Evolutionary conservation across 176 grass and related monocot genomes (phyloP).

Genomic region (Triticum monococcum): DNA sequence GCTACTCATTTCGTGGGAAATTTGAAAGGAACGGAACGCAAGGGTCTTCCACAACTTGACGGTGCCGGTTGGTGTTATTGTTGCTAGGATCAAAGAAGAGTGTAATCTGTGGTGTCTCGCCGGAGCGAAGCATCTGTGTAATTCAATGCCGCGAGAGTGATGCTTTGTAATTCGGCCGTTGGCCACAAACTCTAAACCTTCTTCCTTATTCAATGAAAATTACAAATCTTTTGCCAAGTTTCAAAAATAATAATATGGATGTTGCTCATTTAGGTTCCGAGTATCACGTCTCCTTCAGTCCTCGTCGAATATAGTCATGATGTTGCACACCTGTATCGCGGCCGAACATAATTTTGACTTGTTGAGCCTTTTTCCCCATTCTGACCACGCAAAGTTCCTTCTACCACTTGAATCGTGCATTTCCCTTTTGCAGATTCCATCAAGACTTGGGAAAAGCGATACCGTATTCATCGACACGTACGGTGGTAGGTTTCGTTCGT

Average conservation of each 20-base stretch:
- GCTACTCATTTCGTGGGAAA: no score
- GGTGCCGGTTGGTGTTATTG: no score
- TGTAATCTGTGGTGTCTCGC: no score
- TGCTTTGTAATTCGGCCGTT: no score
- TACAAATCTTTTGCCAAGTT: no score
- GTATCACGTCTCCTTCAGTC: slow-evolving; percentile 6
- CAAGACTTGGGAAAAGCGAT: background rate
- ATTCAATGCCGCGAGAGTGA: no score
- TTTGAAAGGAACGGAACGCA: no score
- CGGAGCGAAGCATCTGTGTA: no score
- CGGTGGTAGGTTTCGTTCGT: background rate
- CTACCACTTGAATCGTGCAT: slow-evolving; percentile 1
- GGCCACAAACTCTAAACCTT: no score
- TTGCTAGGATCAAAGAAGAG: no score
- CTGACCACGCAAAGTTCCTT: slow-evolving; percentile 15
- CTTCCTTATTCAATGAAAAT: no score
- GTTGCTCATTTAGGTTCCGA: background rate
- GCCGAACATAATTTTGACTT: background rate
- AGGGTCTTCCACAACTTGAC: no score
- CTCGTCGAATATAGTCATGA: background rate
- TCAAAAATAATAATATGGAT: background rate
- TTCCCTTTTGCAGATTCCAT: background rate
- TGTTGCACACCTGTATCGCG: background rate
- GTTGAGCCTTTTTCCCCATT: background rate
- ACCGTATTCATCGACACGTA: background rate